Evolutionary conservation across 371 early-diverging fungal genomes (phyloP).

Genomic region (Mortierella sp.): DNA sequence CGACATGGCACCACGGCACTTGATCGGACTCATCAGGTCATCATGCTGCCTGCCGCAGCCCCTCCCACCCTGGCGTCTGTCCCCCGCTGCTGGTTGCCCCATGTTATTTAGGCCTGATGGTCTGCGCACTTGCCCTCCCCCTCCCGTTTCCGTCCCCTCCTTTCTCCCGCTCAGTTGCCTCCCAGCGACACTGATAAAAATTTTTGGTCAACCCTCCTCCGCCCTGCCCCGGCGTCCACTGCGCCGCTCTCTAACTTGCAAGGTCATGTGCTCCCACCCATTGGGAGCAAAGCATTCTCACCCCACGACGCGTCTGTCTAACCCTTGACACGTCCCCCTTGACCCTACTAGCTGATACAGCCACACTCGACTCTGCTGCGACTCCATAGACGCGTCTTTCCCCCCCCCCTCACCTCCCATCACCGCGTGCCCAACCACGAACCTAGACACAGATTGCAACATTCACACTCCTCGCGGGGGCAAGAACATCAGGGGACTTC

Average conservation of each 20-base stretch:
- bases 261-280: background rate
- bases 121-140: too few relatives aligned
- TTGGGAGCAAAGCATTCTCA: too few relatives aligned
- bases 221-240: too few relatives aligned
- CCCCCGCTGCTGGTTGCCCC: background rate
- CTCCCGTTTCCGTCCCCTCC: background rate
- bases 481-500: constrained; percentile 32
- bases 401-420: background rate
- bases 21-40: too few relatives aligned
- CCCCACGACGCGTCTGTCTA: constrained; percentile 5
- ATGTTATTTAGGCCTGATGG: constrained; percentile 11
- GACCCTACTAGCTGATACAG: background rate
- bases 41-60: too few relatives aligned
- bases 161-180: constrained; percentile 24
- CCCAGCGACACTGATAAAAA: background rate
- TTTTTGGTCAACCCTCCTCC: constrained; percentile 1
- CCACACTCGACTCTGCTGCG: background rate
- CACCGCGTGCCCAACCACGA: background rate
- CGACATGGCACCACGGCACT: too few relatives aligned
- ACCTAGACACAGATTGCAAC: too few relatives aligned
- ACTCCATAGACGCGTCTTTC: background rate
- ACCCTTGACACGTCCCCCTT: background rate
- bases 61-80: too few relatives aligned
- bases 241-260: constrained; percentile 13
- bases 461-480: too few relatives aligned